Conservation (phyloP, 2,329 filamentous ascomycete genomes). For the Tolypocladium endophyticum region DNA sequence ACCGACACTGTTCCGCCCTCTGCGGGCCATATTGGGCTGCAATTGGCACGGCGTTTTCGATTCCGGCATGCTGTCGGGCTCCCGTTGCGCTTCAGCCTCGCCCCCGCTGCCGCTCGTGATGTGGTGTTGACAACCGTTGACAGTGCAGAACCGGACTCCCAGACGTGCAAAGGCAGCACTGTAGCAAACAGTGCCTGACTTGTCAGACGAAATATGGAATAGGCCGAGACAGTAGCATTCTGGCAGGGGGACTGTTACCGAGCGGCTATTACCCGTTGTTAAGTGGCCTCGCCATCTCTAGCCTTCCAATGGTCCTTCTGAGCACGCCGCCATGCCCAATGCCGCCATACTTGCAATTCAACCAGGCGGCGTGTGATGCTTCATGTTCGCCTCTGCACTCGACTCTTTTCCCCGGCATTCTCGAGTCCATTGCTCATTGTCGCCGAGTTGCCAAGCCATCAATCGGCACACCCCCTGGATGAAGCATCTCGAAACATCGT, state of each 20-base stretch:
- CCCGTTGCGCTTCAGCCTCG: neutral
- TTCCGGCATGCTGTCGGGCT: neutral
- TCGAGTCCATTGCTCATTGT: neutral
- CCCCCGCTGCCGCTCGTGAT: neutral
- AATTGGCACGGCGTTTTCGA: neutral
- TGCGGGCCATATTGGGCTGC: neutral
- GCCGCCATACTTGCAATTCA: neutral
- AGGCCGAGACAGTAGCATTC: neutral
- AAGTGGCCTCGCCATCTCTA: neutral
- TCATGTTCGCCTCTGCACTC: neutral
- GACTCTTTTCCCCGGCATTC: neutral
- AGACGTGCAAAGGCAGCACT: neutral
- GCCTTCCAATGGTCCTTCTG: neutral
- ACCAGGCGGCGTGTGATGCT: neutral
- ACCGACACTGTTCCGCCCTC: neutral
- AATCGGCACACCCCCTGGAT: neutral
- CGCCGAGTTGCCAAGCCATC: neutral
- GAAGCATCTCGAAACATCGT: neutral
- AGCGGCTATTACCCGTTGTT: neutral
- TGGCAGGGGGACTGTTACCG: neutral
- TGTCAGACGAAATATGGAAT: neutral
- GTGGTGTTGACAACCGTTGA: neutral
- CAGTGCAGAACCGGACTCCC: neutral
- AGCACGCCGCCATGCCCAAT: neutral
- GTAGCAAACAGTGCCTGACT: neutral